Evolutionary conservation across 2,329 filamentous ascomycete genomes (phyloP), one percentile per base, ranked within the genome.

Genomic region (Cercospora beticola): DNA sequence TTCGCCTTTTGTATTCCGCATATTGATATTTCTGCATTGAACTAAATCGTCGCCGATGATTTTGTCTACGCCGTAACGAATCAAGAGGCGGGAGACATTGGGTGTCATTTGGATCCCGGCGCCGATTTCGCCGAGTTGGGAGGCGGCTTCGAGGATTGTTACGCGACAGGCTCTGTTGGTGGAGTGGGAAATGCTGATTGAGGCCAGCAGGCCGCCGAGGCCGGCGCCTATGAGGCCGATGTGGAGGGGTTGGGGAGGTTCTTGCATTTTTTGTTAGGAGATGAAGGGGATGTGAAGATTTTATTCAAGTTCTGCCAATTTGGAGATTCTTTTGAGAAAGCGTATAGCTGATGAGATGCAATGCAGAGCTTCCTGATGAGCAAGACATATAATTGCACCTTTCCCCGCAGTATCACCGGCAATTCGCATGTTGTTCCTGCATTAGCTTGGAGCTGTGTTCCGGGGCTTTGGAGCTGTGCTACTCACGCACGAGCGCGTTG

Each of bases 31-130:
- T 58, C 79, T 79, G 62, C 79, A 77, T 56, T 76, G 75, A 4
- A 82, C 79, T n/a, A 82, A 73, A 65, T 82, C 77, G 28, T 81
- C 75, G n/a, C 80, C 80, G 65, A 82, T 81, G n/a, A 79, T 74
- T 21, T 80, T 74, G 65, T 73, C 76, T 31, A 81, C 78, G 30
- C 76, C 80, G 77, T 78, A 82, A 66, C 77, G 74, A 49, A 79
- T 76, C 1, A 81, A 75, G 5, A 82, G 75, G 1, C 79, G 73
- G 4, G 80, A 78, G 3, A 79, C 79, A 59, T 82, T 82, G 0
- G 73, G 73, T 1, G 73, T 72, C 57, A 74, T 67, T 63, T 74
- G 73, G 52, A 74, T 74, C 30, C 73, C 73, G 28, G 72, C 72
- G n/a, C 73, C 73, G 52, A 74, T 72, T 65, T 82, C 81, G 18